phyloP scores from a whole-genome alignment of 2,329 filamentous ascomycete genomes.

The Arthrocladium fulminans region DNA sequence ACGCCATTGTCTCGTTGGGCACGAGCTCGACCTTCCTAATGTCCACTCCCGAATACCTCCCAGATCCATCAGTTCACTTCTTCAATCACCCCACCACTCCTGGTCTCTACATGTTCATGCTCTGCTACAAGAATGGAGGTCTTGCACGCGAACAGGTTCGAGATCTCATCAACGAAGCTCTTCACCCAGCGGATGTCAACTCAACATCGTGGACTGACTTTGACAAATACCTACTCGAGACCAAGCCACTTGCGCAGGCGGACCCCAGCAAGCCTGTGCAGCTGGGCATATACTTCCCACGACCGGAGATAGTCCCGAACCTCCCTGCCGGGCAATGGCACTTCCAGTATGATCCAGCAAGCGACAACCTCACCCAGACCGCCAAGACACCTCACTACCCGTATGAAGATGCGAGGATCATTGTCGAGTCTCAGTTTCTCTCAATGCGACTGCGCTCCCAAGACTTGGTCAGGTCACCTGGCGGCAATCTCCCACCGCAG shows the following conservation, averaged over 20 bases:
- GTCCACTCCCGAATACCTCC: constrained; percentile 85
- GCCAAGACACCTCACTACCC: constrained; percentile 47
- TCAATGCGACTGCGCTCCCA: constrained; percentile 79
- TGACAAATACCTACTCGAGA: constrained; percentile 61
- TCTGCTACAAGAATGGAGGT: constrained; percentile 98
- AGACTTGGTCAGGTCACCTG: constrained; percentile 57
- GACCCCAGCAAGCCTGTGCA: constrained; percentile 54
- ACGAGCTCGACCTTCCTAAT: constrained; percentile 97
- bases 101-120: constrained; percentile 98
- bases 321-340: constrained; percentile 79
- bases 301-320: constrained; percentile 93
- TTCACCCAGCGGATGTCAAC: constrained; percentile 30
- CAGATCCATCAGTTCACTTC: constrained; percentile 88
- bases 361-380: constrained; percentile 45
- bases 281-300: constrained; percentile 87
- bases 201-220: constrained; percentile 64
- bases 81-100: constrained; percentile 92
- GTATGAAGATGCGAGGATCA: constrained; percentile 68
- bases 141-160: constrained; percentile 84
- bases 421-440: constrained; percentile 90
- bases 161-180: constrained; percentile 58
- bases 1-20: constrained; percentile 89
- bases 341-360: constrained; percentile 52
- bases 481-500: constrained; percentile 60
- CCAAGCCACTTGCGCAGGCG: constrained; percentile 59